Evolutionary conservation across 805 yeast genomes (phyloP).

Genomic region (Kuraishia piskuri): DNA sequence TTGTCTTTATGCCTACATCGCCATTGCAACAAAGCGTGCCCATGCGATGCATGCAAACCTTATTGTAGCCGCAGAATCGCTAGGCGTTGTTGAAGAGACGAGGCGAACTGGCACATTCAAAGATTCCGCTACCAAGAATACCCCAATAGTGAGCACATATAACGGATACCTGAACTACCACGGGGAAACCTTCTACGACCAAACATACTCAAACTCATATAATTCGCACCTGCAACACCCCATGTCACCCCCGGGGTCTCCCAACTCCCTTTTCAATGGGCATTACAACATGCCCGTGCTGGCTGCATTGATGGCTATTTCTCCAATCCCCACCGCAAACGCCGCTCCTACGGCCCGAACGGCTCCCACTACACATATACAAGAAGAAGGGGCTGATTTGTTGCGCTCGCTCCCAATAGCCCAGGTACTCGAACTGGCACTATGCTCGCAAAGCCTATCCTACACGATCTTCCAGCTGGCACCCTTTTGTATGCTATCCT

Average conservation of each 20-base stretch:
- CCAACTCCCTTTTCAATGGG: neutral
- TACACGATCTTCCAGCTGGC: neutral
- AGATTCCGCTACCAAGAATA: neutral
- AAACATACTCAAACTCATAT: no score
- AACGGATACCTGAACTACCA: neutral
- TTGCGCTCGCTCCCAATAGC: no score
- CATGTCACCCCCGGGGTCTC: neutral
- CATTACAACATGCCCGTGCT: constrained; percentile 18
- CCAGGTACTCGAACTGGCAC: no score
- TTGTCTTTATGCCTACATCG: neutral
- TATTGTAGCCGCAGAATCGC: neutral
- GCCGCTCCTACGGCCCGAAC: neutral
- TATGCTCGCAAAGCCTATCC: neutral
- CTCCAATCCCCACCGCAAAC: constrained; percentile 15
- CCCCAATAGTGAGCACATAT: neutral
- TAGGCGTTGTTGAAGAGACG: neutral
- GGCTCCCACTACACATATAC: no score
- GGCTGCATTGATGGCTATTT: constrained; percentile 20
- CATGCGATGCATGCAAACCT: neutral
- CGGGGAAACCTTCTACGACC: neutral
- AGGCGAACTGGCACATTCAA: neutral
- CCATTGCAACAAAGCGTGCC: neutral
- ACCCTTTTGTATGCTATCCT: neutral
- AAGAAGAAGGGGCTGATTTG: no score
- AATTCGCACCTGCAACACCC: neutral